phyloP scores from a whole-genome alignment of 768 basidiomycete genomes.

The Lactifluus rugatus region DNA sequence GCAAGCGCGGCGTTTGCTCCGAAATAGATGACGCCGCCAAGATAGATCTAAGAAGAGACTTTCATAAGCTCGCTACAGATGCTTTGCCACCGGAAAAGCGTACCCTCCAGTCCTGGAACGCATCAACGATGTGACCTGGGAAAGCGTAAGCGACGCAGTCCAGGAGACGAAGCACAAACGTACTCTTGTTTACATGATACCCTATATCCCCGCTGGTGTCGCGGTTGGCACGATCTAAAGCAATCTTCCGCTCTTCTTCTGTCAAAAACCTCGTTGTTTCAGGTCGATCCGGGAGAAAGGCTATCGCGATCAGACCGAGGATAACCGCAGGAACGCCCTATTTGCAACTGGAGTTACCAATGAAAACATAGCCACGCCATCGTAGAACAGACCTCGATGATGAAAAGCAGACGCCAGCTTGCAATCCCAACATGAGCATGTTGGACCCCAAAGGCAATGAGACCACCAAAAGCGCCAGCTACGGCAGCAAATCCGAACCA shows the following conservation, averaged over 20 bases:
- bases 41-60: constrained; percentile 37
- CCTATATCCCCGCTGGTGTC: constrained; percentile 58
- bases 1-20: constrained; percentile 67
- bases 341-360: not conserved
- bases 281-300: constrained; percentile 58
- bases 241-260: constrained; percentile 44
- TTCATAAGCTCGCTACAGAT: not conserved
- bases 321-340: constrained; percentile 61
- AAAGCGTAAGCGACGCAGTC: not conserved
- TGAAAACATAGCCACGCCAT: not conserved
- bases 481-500: constrained; percentile 83
- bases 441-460: constrained; percentile 73
- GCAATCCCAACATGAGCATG: constrained; percentile 40
- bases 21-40: constrained; percentile 67
- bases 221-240: constrained; percentile 57
- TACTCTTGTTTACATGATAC: constrained; percentile 53
- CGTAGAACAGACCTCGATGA: constrained; percentile 48
- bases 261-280: constrained; percentile 56
- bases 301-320: constrained; percentile 46
- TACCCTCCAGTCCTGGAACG: constrained; percentile 66
- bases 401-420: constrained; percentile 59
- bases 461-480: constrained; percentile 78
- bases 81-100: constrained; percentile 12
- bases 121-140: constrained; percentile 50
- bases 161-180: not conserved